Conservation (phyloP, 2,329 filamentous ascomycete species). For the Diatrype stigma region DNA sequence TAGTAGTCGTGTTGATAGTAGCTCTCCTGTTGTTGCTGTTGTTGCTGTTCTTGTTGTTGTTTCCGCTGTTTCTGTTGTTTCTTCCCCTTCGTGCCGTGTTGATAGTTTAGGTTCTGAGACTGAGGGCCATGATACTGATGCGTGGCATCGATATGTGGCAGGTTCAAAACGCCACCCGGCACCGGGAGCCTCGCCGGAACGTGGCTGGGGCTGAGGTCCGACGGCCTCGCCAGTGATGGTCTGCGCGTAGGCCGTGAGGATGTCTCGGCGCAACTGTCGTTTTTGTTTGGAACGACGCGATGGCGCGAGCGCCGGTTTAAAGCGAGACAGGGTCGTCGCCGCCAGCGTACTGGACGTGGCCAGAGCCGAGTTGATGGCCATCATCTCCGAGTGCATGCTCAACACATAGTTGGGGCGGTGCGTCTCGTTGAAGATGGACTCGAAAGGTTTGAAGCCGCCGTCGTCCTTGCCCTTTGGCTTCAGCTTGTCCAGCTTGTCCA, state of each 20-base stretch:
- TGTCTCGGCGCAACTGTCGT: slow-evolving; percentile 36
- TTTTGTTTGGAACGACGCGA: slow-evolving; percentile 39
- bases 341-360: slow-evolving; percentile 38
- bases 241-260: slow-evolving; percentile 41
- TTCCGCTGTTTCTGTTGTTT: slow-evolving; percentile 21
- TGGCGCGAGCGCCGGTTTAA: slow-evolving; percentile 36
- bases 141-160: slow-evolving; percentile 35
- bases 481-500: slow-evolving; percentile 32
- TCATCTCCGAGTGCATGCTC: slow-evolving; percentile 53
- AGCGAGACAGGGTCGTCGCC: slow-evolving; percentile 35
- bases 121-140: slow-evolving; percentile 7
- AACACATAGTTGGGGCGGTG: slow-evolving; percentile 36
- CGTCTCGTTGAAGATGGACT: slow-evolving; percentile 34
- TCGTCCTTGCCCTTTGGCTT: slow-evolving; percentile 29
- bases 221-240: slow-evolving; percentile 32
- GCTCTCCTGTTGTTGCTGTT: slow-evolving; percentile 6
- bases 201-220: slow-evolving; percentile 22
- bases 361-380: slow-evolving; percentile 49
- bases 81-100: slow-evolving; percentile 13
- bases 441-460: slow-evolving; percentile 28
- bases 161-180: slow-evolving; percentile 47
- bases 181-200: slow-evolving; percentile 31
- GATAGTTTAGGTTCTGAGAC: slow-evolving; percentile 17
- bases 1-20: slow-evolving; percentile 11
- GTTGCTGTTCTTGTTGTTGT: slow-evolving; percentile 19